Base-by-base conservation (phyloP, 129 eudicot species). In the Flaveria ramosissima region DNA sequence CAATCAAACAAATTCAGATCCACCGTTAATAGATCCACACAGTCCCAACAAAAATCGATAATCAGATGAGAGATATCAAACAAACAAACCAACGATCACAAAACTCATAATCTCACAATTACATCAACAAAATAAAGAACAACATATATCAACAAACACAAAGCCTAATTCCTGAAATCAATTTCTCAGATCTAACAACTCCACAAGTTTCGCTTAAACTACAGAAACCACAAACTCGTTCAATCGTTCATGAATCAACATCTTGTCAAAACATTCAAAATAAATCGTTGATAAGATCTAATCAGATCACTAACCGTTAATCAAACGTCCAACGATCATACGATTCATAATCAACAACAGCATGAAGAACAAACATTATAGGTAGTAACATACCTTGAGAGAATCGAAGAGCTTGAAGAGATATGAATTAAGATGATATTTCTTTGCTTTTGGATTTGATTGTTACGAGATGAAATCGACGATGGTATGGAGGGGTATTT, bases 351-450 rank as follows among this genome's bases (percentile, higher is more conserved):
- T 48, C 15, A 2, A 2, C 3, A 32, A 32, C 39, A 32, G 7
- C 39, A 32, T 32, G 5, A 32, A 32, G 7, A 48, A 48, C 53
- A 48, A 48, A 48, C 2, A 48, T 2, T 13, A 48, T 48, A 48
- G 6, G 12, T 48, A 48, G 53, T 13, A 62, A 20, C 10, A 48
- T 63, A 75, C 79, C 79, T 75, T 75, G 74, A 66, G 68, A 39
- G 55, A 51, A 66, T 77, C 26, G 42, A 8, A 73, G 12, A 57
- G 14, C 56, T 53, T 6, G 65, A 52, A 72, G 11, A 64, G 73
- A 76, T 16, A 20, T 5, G 11, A 32, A 76, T 32, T 63, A 21
- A 47, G 47, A 48, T 52, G 13, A 16, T 55, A 7, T 55, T 1
- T 14, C 14, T 48, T 64, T 30, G 39, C 2, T 64, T 16, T 39